Base-by-base conservation (phyloP, 768 basidiomycete genomes). In the Tylopilus felleus region DNA sequence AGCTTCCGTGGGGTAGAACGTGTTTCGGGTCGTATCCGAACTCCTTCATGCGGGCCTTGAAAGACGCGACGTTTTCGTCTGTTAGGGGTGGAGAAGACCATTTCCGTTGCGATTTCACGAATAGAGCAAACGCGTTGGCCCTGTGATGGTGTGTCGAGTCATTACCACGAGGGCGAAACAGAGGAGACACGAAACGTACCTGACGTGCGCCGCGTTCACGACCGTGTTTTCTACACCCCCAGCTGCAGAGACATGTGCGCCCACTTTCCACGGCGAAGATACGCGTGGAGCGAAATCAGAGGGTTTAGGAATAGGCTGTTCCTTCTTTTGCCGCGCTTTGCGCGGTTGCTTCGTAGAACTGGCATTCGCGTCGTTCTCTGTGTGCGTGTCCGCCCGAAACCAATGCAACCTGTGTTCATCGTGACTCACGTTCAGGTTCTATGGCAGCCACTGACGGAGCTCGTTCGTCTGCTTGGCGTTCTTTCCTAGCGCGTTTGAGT, bases 81-180 rank as follows among this genome's bases (percentile, higher is more conserved):
- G 75, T 77, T 2, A 91, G 74, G 3, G 82, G 71, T 4, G 84
- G 80, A 5, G 85, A 84, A 10, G 70, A 74, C 93, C 93, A 95
- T 69, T 86, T 87, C 21, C 88, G 75, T 60, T 93, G 92, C 0
- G 85, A 88, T 69, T 93, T 95, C 38, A 93, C 69, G 62, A 94
- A 94, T 9, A 93, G 74, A 0, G 88, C 90, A 60, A 94, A 88
- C 5, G 90, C 82, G 49, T 85, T 88, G n/a, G 89, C 91, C 0
- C 88, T 89, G 22, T 14, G n/a, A 38, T 14, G 14, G n/a, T 51
- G 17, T 33, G 21, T 12, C 25, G 10, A 29, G 38, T 6, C 43
- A 5, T 49, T 17, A 21, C 19, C 8, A 48, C 14, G 10, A 39
- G 28, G 21, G 47, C 8, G 17, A 21, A n/a, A 40, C 23, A 23